Conservation (phyloP, 345 rosid species). For the Arabis alpina region DNA sequence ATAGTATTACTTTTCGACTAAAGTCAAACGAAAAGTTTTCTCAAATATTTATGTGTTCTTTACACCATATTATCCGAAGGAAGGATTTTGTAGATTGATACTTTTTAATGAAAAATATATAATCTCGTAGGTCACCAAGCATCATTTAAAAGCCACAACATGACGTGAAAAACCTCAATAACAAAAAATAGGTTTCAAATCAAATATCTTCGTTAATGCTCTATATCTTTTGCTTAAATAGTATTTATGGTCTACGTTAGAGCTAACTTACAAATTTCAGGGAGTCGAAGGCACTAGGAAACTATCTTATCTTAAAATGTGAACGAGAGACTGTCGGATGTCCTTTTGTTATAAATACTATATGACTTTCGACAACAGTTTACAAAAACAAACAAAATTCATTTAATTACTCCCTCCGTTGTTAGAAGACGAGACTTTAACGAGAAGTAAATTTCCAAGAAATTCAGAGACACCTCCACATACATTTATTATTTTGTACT, state of each 20-base stretch:
- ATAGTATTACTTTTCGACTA: not conserved
- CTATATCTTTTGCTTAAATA: not conserved
- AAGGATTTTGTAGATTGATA: not conserved
- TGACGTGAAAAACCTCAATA: not conserved
- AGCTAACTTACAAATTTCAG: not conserved
- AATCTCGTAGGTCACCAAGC: not conserved
- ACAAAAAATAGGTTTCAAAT: not conserved
- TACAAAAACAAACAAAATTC: not conserved
- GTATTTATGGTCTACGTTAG: not conserved
- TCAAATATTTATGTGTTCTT: not conserved
- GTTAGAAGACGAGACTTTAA: not conserved
- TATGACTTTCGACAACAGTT: not conserved
- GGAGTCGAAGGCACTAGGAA: not conserved
- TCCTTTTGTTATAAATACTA: not conserved
- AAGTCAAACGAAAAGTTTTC: not conserved
- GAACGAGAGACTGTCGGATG: not conserved
- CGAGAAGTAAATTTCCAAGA: not conserved
- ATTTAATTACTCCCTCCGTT: not conserved
- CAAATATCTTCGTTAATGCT: constrained; percentile 1
- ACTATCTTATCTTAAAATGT: not conserved
- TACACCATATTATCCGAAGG: not conserved
- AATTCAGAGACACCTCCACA: not conserved
- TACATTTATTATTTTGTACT: too few species aligned
- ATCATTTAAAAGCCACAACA: not conserved
- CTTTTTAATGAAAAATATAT: not conserved